Conservation (phyloP, 176 grass and related monocot species). For the Elaeis guineensis region DNA sequence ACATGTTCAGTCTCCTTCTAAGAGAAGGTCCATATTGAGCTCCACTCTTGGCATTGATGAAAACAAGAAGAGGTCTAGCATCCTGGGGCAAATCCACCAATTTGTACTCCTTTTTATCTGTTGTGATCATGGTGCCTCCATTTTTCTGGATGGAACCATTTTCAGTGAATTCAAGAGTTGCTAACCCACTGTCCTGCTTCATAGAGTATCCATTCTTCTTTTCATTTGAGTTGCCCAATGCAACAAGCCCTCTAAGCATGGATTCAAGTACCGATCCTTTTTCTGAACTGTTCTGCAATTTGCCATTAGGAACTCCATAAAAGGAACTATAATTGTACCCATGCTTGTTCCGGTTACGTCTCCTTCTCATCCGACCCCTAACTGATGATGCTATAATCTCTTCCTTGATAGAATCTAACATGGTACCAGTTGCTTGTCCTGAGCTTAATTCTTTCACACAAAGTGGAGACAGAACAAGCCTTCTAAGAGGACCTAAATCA, state of each 20-base stretch:
- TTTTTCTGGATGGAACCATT: slow-evolving; percentile 26
- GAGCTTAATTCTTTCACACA: slow-evolving; percentile 60
- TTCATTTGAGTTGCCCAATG: slow-evolving; percentile 34
- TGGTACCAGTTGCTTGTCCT: slow-evolving; percentile 24
- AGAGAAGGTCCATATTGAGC: slow-evolving; percentile 62
- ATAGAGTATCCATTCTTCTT: slow-evolving; percentile 24
- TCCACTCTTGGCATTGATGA: slow-evolving; percentile 94
- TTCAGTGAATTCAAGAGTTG: slow-evolving; percentile 33
- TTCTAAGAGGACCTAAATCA: slow-evolving; percentile 58
- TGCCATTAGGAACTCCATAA: slow-evolving; percentile 10
- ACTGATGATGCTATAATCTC: slow-evolving; percentile 34
- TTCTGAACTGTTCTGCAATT: slow-evolving; percentile 13
- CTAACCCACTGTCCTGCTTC: slow-evolving; percentile 2
- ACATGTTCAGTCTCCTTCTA: slow-evolving; percentile 75
- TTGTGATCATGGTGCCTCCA: slow-evolving; percentile 17
- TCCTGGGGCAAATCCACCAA: slow-evolving; percentile 56
- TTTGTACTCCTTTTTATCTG: slow-evolving; percentile 40
- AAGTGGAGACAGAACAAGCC: slow-evolving; percentile 65
- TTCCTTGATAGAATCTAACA: slow-evolving; percentile 58
- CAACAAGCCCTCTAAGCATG: slow-evolving; percentile 41
- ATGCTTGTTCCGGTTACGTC: slow-evolving; percentile 35
- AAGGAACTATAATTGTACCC: slow-evolving; percentile 25
- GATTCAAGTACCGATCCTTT: slow-evolving; percentile 35
- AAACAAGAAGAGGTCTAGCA: slow-evolving; percentile 80
- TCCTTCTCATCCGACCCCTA: slow-evolving; percentile 37